Evolutionary conservation across 768 basidiomycete genomes (phyloP).

Genomic region (Lentinus tigrinus): DNA sequence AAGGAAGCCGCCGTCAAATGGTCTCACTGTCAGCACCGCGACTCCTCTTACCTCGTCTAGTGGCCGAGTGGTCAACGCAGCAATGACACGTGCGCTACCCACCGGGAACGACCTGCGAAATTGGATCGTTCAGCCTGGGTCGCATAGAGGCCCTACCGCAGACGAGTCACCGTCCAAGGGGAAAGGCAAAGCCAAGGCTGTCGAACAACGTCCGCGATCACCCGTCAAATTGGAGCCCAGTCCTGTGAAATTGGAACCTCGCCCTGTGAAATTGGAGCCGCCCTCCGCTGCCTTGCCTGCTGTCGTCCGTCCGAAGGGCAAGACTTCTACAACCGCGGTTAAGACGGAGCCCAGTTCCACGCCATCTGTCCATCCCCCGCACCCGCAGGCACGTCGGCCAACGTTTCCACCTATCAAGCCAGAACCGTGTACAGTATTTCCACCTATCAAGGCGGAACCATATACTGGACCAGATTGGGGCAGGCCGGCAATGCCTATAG

Average conservation of each 20-base stretch:
- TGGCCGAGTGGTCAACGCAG: background rate
- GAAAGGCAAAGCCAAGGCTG: background rate
- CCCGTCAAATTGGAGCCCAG: background rate
- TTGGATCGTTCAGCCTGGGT: background rate
- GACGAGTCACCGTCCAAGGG: background rate
- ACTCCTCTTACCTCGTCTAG: conserved; percentile 1
- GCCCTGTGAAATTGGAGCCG: too few species aligned
- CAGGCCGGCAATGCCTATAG: too few species aligned
- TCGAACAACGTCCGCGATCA: background rate
- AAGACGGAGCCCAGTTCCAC: background rate
- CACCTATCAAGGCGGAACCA: too few species aligned
- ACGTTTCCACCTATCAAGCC: too few species aligned
- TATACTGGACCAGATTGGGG: too few species aligned
- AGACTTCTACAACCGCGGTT: background rate
- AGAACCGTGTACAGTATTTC: too few species aligned
- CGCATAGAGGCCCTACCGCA: background rate
- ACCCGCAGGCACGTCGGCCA: too few species aligned
- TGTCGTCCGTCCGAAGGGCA: background rate
- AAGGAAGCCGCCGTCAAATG: background rate
- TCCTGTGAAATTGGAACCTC: background rate
- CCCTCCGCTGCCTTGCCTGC: background rate
- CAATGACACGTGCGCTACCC: background rate
- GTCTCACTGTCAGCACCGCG: background rate
- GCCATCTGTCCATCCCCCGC: too few species aligned
- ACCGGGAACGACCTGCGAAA: background rate